Base-by-base conservation (phyloP, 2,329 filamentous ascomycete species). In the Penicillium sp. region DNA sequence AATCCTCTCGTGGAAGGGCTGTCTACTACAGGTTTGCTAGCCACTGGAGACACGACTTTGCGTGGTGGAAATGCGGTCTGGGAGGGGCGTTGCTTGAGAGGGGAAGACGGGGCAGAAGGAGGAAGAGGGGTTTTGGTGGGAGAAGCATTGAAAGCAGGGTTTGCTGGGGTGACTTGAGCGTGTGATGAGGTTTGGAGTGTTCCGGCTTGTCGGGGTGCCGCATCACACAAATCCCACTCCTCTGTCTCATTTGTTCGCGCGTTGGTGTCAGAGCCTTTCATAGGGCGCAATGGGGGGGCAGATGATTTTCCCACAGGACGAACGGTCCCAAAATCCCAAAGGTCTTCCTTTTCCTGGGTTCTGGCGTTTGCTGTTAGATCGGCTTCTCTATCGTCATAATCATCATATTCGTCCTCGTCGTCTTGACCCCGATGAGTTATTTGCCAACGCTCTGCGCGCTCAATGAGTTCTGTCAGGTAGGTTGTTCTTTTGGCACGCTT, bases 241-340 rank as follows among this genome's bases (percentile, higher is more conserved):
- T 65, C 61, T 21, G 64, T 55, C 21, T 67, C 67, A 13, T 84
- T 78, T 34, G 84, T 82, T 57, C 92, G 84, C 19, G 89, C 85
- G 71, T 96, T 96, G 19, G 89, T 87, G 13, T 88, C 88, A 33
- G 89, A 88, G 59, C 92, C 90, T 63, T 90, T 92, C 86, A 96
- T 86, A 0, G 86, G 81, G 64, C 88, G 82, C 48, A 90, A 78
- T 3, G 87, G 87, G 45, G 84, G 70, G 31, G 81, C 58, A 9
- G 36, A 43, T 16, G 43, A 82, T 59, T 87, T 86, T 53, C 87
- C 85, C n/a, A 88, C 87, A 6, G 95, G 87, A 55, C 92, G 84
- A 51, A 99, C 91, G 0, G 94, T 99, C 43, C 94, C 94, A 78
- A 99, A 99, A 74, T 99, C 94, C 94, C 94, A 99, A 71, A 97